Conservation (phyloP, 352 stramenopile genomes). For the Pythium monospermum region DNA sequence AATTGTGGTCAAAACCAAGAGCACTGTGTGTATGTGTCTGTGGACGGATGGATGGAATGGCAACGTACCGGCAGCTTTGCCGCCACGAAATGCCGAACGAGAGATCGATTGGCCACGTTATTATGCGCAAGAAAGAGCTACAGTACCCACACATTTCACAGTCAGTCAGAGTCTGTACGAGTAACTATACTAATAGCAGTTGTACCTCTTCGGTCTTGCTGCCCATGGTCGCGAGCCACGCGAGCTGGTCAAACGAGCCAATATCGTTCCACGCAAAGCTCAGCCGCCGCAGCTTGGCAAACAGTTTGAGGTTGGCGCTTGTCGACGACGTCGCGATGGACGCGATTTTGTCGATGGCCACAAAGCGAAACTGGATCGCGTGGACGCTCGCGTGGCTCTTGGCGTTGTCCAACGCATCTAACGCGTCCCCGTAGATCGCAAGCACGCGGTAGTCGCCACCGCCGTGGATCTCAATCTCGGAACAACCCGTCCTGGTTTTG, state of each 20-base stretch:
- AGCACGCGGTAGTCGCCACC: conserved; percentile 66
- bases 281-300: conserved; percentile 43
- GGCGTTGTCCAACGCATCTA: conserved; percentile 52
- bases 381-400: conserved; percentile 52
- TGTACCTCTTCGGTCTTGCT: conserved; percentile 62
- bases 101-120: conserved; percentile 38
- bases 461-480: conserved; percentile 63
- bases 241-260: conserved; percentile 51
- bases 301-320: conserved; percentile 53
- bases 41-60: too few species aligned
- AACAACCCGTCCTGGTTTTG: conserved; percentile 57
- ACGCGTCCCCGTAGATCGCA: conserved; percentile 58
- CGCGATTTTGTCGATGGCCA: conserved; percentile 40
- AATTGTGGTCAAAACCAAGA: too few species aligned
- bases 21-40: too few species aligned
- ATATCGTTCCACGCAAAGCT: conserved; percentile 71
- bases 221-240: conserved; percentile 47
- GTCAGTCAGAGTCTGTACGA: too few species aligned
- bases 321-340: conserved; percentile 25
- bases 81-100: conserved; percentile 54
- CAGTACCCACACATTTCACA: neutral
- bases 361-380: conserved; percentile 61
- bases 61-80: conserved; percentile 43
- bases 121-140: conserved; percentile 69
- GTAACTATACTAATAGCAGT: too few species aligned